Conservation (phyloP, 441 rosid species). For the Euphorbia neoarborescens region DNA sequence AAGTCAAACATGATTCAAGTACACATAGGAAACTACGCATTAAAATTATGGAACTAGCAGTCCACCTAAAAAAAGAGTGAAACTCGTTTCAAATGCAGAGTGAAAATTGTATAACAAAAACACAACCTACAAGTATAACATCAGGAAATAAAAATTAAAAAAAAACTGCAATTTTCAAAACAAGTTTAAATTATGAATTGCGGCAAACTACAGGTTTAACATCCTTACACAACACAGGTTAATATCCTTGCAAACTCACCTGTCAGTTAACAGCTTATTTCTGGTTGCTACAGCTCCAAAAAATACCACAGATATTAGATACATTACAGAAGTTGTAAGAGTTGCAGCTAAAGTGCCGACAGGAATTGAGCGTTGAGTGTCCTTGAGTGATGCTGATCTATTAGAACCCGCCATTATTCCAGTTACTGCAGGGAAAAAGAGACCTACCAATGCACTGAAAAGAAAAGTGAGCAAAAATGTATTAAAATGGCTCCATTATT, state of each 20-base stretch:
- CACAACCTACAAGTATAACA: background rate
- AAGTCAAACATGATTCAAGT: background rate
- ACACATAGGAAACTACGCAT: background rate
- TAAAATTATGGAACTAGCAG: background rate
- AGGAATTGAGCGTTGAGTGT: slow-evolving; percentile 96
- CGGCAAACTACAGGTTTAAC: background rate
- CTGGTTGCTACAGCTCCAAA: slow-evolving; percentile 92
- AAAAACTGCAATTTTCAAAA: background rate
- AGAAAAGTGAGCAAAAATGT: slow-evolving; percentile 4
- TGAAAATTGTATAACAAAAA: background rate
- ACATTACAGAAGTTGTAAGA: slow-evolving; percentile 64
- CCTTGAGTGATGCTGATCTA: slow-evolving; percentile 90
- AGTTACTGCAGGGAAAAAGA: slow-evolving; percentile 97
- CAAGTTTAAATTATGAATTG: background rate
- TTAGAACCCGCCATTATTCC: slow-evolving; percentile 99
- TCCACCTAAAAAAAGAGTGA: background rate
- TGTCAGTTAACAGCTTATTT: slow-evolving; percentile 83
- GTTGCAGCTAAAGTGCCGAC: slow-evolving; percentile 93
- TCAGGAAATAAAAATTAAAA: background rate
- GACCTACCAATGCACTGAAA: slow-evolving; percentile 93
- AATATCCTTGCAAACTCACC: slow-evolving; percentile 31
- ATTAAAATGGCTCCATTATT: background rate
- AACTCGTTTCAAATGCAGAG: background rate
- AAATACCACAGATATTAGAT: slow-evolving; percentile 61
- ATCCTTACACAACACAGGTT: background rate